A percentile compares a stretch with the other conserved stretches of the same genome.
These are phyloP conservation scores for Delitschia confertaspora DNA, from an alignment of 495 filamentous ascomycete genomes.

Conservation along the genomic window DNA sequence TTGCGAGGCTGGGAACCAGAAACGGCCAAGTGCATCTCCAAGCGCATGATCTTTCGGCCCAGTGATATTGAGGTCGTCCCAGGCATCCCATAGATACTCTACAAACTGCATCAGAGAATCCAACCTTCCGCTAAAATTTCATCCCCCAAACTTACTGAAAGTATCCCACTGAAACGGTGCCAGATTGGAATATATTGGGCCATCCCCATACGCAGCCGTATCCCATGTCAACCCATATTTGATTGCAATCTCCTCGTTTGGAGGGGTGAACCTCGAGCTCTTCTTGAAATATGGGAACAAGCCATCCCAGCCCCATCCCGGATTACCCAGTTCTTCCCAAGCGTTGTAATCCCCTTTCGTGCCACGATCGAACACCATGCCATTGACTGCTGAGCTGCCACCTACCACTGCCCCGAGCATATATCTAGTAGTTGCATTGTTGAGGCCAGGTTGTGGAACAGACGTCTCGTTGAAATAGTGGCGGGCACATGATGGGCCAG, in stretches of 20 bases:
- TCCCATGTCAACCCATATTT: constrained; percentile 34
- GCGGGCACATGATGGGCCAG: neutral
- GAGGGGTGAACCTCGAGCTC: constrained; percentile 5
- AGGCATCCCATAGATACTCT: constrained; percentile 23
- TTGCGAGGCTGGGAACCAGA: constrained; percentile 14
- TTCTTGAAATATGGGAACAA: constrained; percentile 24
- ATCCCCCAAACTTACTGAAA: constrained; percentile 4
- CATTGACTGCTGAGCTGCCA: constrained; percentile 18
- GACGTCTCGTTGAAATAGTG: constrained; percentile 14
- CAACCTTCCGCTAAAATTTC: too few relatives aligned
- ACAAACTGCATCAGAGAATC: too few relatives aligned
- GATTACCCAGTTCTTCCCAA: constrained; percentile 20
- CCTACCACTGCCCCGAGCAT: constrained; percentile 7
- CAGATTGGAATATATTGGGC: constrained; percentile 37
- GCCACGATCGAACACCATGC: constrained; percentile 18
- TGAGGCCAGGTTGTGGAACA: constrained; percentile 12
- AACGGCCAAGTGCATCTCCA: constrained; percentile 7
- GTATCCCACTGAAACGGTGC: constrained; percentile 35
- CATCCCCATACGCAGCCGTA: constrained; percentile 33
- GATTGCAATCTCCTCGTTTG: neutral
- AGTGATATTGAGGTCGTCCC: constrained; percentile 11
- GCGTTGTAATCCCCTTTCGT: constrained; percentile 18
- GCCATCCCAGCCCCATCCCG: constrained; percentile 22
- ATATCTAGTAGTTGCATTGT: neutral
- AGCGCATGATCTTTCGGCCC: constrained; percentile 4